phyloP scores from a whole-genome alignment of 1,284 basidiomycete genomes.

The Coniferiporia weirii region DNA sequence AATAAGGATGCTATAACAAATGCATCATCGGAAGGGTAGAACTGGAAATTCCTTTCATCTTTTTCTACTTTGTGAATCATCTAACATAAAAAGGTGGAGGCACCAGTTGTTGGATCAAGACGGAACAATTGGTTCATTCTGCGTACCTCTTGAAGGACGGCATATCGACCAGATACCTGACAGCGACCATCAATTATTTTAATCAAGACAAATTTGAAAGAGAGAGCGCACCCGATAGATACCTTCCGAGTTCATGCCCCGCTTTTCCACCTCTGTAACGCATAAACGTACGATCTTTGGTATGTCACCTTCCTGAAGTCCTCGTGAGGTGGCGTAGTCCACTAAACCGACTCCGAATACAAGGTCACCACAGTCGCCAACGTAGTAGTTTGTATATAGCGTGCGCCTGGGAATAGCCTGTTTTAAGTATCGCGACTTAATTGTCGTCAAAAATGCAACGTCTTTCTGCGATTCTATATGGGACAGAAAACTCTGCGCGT shows the following conservation, averaged over 20 bases:
- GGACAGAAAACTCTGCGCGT: constrained; percentile 52
- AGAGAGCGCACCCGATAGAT: constrained; percentile 64
- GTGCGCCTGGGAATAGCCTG: constrained; percentile 60
- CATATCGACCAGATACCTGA: constrained; percentile 80
- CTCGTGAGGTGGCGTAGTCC: constrained; percentile 87
- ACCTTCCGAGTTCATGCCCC: constrained; percentile 80
- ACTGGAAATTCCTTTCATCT: constrained; percentile 82
- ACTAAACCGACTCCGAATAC: constrained; percentile 90
- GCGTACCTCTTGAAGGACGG: constrained; percentile 71
- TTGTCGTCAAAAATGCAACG: constrained; percentile 47
- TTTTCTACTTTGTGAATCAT: constrained; percentile 87
- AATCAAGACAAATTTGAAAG: background rate
- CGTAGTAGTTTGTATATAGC: constrained; percentile 74
- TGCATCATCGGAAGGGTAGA: constrained; percentile 79
- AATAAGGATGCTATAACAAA: constrained; percentile 87
- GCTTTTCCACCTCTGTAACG: constrained; percentile 77
- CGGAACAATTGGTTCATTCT: constrained; percentile 22
- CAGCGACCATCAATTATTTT: constrained; percentile 9
- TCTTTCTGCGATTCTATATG: constrained; percentile 70
- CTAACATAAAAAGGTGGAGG: constrained; percentile 31
- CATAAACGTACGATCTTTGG: constrained; percentile 86
- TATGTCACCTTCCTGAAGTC: constrained; percentile 66
- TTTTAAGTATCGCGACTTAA: constrained; percentile 55
- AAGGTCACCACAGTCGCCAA: constrained; percentile 85
- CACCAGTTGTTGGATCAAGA: constrained; percentile 5